Percentiles rank a stretch among this genome's conserved stretches.
Conservation (phyloP, 768 basidiomycete species). For the Lactifluus subvellereus region DNA sequence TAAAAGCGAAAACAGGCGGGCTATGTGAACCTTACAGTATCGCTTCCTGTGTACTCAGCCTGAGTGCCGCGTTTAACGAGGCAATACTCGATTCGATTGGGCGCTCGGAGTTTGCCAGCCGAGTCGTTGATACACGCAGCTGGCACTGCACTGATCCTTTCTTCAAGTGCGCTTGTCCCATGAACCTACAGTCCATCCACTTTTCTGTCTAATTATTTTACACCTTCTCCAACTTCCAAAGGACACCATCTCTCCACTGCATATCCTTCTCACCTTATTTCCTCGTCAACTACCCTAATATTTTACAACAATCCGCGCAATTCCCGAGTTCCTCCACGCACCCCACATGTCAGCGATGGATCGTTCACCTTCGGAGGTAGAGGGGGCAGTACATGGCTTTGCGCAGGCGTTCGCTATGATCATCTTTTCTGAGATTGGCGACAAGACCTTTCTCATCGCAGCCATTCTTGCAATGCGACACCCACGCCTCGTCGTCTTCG, state of each 20-base stretch:
- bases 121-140: neutral
- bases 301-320: neutral
- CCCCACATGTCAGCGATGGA: constrained; percentile 8
- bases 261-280: neutral
- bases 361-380: constrained; percentile 18
- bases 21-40: no score
- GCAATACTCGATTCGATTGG: no score
- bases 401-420: constrained; percentile 85
- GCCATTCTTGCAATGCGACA: constrained; percentile 93
- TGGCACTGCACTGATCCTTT: neutral
- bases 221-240: neutral
- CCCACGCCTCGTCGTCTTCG: constrained; percentile 78
- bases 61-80: no score
- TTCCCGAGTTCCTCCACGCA: neutral
- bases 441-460: constrained; percentile 88
- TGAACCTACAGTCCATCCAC: constrained; percentile 2
- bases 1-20: no score
- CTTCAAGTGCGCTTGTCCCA: neutral
- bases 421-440: constrained; percentile 88
- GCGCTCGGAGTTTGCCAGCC: constrained; percentile 9
- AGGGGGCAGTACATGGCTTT: constrained; percentile 47
- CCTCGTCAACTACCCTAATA: neutral
- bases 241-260: neutral
- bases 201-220: neutral
- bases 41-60: no score